phyloP scores from a whole-genome alignment of 2,329 filamentous ascomycete species.

The Fusarium sp. region DNA sequence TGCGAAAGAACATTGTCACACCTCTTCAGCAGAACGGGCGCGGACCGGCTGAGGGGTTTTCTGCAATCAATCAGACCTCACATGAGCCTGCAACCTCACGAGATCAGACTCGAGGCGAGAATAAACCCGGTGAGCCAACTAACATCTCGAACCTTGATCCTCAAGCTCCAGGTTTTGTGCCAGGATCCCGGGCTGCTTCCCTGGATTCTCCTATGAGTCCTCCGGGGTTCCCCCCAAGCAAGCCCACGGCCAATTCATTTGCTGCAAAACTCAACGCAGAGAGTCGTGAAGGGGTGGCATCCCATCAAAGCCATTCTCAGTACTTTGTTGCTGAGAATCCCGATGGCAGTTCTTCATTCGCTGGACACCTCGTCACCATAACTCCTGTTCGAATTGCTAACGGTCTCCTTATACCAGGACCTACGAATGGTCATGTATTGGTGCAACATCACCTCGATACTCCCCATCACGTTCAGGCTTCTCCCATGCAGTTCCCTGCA shows the following conservation, averaged over 20 bases:
- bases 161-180: conserved; percentile 32
- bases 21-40: not conserved
- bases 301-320: not conserved
- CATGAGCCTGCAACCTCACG: not conserved
- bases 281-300: not conserved
- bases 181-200: not conserved
- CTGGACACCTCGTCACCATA: conserved; percentile 31
- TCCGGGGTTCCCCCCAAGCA: not conserved
- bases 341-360: not conserved
- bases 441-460: conserved; percentile 8
- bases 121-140: not conserved
- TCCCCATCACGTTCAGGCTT: not conserved
- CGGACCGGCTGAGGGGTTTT: not conserved
- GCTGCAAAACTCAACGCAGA: not conserved
- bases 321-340: not conserved
- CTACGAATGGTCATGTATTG: conserved; percentile 25
- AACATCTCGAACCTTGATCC: conserved; percentile 24
- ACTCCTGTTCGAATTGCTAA: conserved; percentile 35
- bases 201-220: not conserved
- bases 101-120: conserved; percentile 22
- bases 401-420: conserved; percentile 30
- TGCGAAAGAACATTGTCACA: not conserved
- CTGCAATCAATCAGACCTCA: not conserved
- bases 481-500: not conserved
- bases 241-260: not conserved